Base-by-base conservation (phyloP, 1,284 basidiomycete species). In the Malassezia arunalokei region DNA sequence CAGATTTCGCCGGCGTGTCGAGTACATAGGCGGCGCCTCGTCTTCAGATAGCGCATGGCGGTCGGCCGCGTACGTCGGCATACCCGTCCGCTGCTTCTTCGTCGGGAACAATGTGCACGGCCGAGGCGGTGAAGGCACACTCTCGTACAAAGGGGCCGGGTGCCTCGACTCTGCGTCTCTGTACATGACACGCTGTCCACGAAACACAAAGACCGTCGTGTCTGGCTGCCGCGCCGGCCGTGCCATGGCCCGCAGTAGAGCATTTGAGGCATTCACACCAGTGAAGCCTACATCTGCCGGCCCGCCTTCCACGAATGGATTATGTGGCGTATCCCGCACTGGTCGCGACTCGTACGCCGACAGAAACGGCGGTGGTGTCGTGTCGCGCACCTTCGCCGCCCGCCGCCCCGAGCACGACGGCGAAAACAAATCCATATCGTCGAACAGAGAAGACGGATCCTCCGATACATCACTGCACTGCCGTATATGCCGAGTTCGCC, bases 231-330 rank as follows among this genome's bases (percentile, higher is more conserved):
- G 54, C 39, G 43, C 49, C 5, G 65, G 65, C 5, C 56, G 48
- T 40, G 49, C 43, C 28, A 39, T 44, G 8, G 61, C 56, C 5
- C 59, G 56, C 24, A 40, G 44, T n/a, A 52, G 51, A 1, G 61
- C 60, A 42, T 53, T 29, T 9, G 52, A 37, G 0, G 43, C 56
- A 12, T 60, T 48, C 20, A 61, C 63, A 3, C 66, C 66, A 4
- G 60, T 47, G 43, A 63, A 60, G 17, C 66, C 66, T 7, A 59
- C 48, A 41, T 69, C 66, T 5, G 66, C 66, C 0, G 66, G 66
- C 8, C 66, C 66, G n/a, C 66, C 66, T 28, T 63, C 63, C n/a
- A 69, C 49, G 48, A 69, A 69, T 1, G 66, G 66, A 33, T 69
- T 69, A 58, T 60, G 59, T 24, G 62, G 62, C 11, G 66, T 60